Evolutionary conservation across 495 filamentous ascomycete species (phyloP), one percentile per base, ranked within the genome.

Genomic region (Aspergillus ostianus): DNA sequence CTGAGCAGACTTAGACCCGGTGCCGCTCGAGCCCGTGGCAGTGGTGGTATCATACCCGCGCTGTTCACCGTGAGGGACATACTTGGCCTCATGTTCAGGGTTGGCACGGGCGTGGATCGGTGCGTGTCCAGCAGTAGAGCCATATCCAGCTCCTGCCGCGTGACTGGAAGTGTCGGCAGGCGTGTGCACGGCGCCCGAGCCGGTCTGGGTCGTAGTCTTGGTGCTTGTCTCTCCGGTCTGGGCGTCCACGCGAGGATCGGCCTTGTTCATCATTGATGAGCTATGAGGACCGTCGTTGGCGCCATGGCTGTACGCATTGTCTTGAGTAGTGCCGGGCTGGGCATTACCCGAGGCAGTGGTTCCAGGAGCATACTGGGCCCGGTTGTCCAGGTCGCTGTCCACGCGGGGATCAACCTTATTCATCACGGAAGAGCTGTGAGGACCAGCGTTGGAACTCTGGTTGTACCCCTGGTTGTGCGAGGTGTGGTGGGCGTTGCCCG

Each of bases 371-470:
- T 70, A 64, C 57, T 65, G 62, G 45, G 57, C 57, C 52, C 56
- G 60, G 58, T 79, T 72, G 60, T 84, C 82, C n/a, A 61, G 61
- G 58, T 76, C 73, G 21, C 71, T 74, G 60, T 80, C 76, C n/a
- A 83, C 74, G 46, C 79, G 75, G 26, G 83, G 83, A 60, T 86
- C 83, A 23, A 69, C 60, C 59, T 75, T 72, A 70, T 81, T 81
- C 47, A 63, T 72, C 17, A 78, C 50, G 64, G 82, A 77, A 59
- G 73, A 76, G 47, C 65, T 21, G 48, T 82, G 79, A 36, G 77
- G 79, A 18, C 78, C 79, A 13, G 73, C 64, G 48, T 71, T 74
- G 18, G 64, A 60, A 13, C 61, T 47, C 5, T 57, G 36, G 51
- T 27, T 64, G 61, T 52, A 55, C 55, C 57, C 58, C 46, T 51